Evolutionary conservation across 1,284 basidiomycete genomes (phyloP).

Genomic region (Porodaedalea pini): DNA sequence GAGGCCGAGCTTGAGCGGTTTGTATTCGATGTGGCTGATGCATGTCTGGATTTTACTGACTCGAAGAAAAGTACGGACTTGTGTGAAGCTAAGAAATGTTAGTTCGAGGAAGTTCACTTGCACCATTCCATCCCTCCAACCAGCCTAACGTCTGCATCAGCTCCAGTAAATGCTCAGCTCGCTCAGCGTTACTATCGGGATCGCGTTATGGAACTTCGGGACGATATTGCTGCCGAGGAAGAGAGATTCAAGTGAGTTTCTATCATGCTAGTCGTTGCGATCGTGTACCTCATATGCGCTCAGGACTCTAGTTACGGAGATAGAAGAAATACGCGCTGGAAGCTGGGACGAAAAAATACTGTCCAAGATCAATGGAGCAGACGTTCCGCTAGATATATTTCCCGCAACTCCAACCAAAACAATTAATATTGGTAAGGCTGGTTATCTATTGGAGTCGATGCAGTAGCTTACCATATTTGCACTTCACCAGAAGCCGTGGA

Average conservation of each 20-base stretch:
- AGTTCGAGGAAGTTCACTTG: constrained; percentile 17
- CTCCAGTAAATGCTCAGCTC: constrained; percentile 56
- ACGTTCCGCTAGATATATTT: background rate
- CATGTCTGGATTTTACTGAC: background rate
- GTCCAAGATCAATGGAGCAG: background rate
- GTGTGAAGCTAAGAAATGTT: constrained; percentile 26
- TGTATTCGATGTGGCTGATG: constrained; percentile 25
- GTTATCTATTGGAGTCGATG: background rate
- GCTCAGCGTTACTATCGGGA: constrained; percentile 70
- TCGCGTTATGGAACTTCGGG: constrained; percentile 67
- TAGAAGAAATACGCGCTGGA: constrained; percentile 71
- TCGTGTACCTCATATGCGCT: constrained; percentile 17
- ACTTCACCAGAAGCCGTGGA: background rate
- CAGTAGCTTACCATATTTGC: background rate
- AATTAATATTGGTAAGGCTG: constrained; percentile 1
- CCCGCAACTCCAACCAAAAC: background rate
- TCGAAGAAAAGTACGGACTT: constrained; percentile 15
- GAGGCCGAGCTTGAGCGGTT: constrained; percentile 67
- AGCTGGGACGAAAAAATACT: constrained; percentile 51
- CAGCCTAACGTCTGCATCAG: constrained; percentile 29
- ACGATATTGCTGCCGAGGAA: constrained; percentile 69
- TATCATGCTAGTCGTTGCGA: background rate
- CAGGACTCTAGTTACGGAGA: constrained; percentile 61
- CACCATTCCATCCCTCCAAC: too few relatives aligned
- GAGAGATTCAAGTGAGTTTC: constrained; percentile 65